Evolutionary conservation across 2,329 filamentous ascomycete genomes (phyloP).

Genomic region (Trichoderma sp.): DNA sequence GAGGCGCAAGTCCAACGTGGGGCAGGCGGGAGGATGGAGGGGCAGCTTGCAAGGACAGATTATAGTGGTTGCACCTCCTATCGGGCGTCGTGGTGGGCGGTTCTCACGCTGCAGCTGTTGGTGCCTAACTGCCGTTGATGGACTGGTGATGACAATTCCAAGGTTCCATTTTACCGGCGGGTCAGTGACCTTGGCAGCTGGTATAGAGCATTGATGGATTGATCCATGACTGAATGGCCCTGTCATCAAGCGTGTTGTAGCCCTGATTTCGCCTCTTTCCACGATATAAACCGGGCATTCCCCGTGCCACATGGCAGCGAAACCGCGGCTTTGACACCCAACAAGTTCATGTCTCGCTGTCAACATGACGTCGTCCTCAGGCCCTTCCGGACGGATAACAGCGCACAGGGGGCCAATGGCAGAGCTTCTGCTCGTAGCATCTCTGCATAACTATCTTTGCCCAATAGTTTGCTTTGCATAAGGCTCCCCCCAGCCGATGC

Average conservation of each 20-base stretch:
- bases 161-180: not conserved
- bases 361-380: constrained; percentile 13
- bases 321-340: not conserved
- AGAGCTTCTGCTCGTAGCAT: constrained; percentile 12
- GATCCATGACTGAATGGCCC: too few relatives aligned
- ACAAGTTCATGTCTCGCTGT: not conserved
- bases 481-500: not conserved
- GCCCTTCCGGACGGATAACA: not conserved
- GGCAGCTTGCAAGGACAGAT: constrained; percentile 2
- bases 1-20: constrained; percentile 2
- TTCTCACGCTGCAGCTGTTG: constrained; percentile 6
- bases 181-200: not conserved
- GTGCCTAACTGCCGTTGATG: not conserved
- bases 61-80: constrained; percentile 18
- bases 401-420: constrained; percentile 3
- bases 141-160: not conserved
- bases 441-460: constrained; percentile 9
- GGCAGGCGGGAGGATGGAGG: constrained; percentile 12
- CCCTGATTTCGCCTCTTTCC: not conserved
- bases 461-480: constrained; percentile 9
- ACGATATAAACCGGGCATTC: not conserved
- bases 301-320: not conserved
- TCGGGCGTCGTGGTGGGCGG: not conserved
- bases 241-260: not conserved
- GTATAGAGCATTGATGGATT: not conserved